A percentile compares a stretch with the other conserved stretches of the same genome.
phyloP scores from a whole-genome alignment of 2,329 filamentous ascomycete genomes.

The Colletotrichum salicis region DNA sequence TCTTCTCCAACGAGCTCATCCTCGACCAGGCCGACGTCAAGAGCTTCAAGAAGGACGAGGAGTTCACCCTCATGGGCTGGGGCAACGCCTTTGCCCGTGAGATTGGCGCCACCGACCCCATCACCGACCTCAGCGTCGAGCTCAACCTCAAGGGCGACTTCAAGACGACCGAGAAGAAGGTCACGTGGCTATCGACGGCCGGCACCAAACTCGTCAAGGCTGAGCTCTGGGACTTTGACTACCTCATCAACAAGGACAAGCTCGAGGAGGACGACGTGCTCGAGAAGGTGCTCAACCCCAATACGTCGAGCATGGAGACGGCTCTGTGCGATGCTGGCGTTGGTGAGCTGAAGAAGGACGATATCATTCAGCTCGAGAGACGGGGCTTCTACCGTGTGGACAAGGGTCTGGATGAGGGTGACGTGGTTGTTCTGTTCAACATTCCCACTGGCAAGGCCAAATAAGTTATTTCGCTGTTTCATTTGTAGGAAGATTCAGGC shows the following conservation, averaged over 20 bases:
- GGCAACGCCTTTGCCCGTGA: constrained; percentile 85
- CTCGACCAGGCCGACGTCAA: constrained; percentile 89
- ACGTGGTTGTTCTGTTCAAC: constrained; percentile 64
- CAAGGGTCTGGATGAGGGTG: constrained; percentile 63
- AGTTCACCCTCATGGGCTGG: constrained; percentile 97
- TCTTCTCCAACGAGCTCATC: constrained; percentile 78
- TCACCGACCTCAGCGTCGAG: constrained; percentile 80
- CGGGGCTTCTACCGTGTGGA: constrained; percentile 94
- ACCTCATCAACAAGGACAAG: constrained; percentile 94
- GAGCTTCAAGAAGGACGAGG: constrained; percentile 84
- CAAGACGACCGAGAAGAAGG: constrained; percentile 95
- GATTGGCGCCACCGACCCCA: constrained; percentile 66
- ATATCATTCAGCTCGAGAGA: constrained; percentile 95
- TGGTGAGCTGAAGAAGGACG: constrained; percentile 79
- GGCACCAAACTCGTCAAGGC: constrained; percentile 81
- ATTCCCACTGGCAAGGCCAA: constrained; percentile 67
- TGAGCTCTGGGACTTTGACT: constrained; percentile 94
- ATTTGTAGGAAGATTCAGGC: constrained; percentile 13
- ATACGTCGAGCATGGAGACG: constrained; percentile 79
- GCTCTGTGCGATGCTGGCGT: constrained; percentile 86
- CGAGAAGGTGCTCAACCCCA: constrained; percentile 82
- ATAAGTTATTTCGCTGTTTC: constrained; percentile 40
- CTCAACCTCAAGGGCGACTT: constrained; percentile 94
- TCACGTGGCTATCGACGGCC: constrained; percentile 88
- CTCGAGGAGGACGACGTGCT: constrained; percentile 87